Evolutionary conservation across 805 yeast species (phyloP), one percentile per base, ranked within the genome.

Genomic region (Yarrowia deformans): DNA sequence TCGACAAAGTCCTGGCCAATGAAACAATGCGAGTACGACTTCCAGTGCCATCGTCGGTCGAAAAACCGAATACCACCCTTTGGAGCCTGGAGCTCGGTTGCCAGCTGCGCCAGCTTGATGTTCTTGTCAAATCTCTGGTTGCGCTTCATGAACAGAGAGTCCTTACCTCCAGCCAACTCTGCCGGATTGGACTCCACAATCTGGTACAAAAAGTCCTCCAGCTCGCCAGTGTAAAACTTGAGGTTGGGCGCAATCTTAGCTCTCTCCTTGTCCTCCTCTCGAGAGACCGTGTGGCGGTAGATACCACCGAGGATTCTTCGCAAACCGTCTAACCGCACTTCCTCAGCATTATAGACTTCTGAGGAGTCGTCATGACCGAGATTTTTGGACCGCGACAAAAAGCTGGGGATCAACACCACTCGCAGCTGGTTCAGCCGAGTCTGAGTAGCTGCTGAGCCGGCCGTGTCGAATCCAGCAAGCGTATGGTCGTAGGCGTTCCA

Each of bases 401-500:
- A 37, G 12, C 91, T 80, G 0, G 98, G 97, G 66, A 93, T 80
- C 2, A 95, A 83, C 3, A 93, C 98, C 79, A 93, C 91, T 75
- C 96, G 89, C 76, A 93, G 85, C 72, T 90, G 83, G 87, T 90
- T 72, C 40, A 63, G 18, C 8, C 68, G 45, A 9, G 56, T 63
- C 32, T 48, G 68, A 10, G 37, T 48, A 3, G 13, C 52, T 10
- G 46, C 34, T 2, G 66, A 35, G 1, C 55, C 67, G 0, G 87
- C 85, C 72, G 92, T 97, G 37, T 89, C 93, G 76, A 89, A 90
- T 3, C 99, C 99, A 0, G 98, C 97, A n/a, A 93, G 77, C 32
- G 86, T 85, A 75, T 92, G 97, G 79, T 95, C 99, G 72, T 93
- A 83, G 71, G 88, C 90, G 73, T 93, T 93, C 99, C 99, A 95